These are phyloP conservation scores for Wallacemonas sp. DNA, from an alignment of 208 protist species.

Conservation along the genomic window DNA sequence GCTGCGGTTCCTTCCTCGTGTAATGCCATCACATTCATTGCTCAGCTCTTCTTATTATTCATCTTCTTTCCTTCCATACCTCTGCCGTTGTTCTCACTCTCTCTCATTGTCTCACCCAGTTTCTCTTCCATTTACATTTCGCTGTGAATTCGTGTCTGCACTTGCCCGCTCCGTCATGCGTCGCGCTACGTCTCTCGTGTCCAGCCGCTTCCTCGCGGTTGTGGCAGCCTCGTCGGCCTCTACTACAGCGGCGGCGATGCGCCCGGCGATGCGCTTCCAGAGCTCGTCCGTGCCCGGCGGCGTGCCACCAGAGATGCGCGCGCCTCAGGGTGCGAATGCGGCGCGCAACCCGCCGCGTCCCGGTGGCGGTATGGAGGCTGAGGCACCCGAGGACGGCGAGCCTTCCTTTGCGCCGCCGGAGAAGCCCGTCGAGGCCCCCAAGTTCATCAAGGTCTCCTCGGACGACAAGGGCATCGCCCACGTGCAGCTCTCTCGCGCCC, in stretches of 20 bases:
- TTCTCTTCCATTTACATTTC: too few species aligned
- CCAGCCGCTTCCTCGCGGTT: slow-evolving; percentile 11
- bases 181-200: slow-evolving; percentile 20
- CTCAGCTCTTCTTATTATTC: not conserved
- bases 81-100: not conserved
- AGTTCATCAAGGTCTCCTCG: slow-evolving; percentile 64
- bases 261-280: slow-evolving; percentile 18
- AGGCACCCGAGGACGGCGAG: slow-evolving; percentile 21
- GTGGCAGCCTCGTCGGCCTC: not conserved
- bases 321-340: slow-evolving; percentile 2
- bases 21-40: slow-evolving; percentile 1
- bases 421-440: slow-evolving; percentile 70
- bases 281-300: slow-evolving; percentile 26
- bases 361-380: slow-evolving; percentile 1
- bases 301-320: slow-evolving; percentile 36
- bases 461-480: slow-evolving; percentile 56
- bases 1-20: too few species aligned
- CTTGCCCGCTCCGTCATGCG: slow-evolving; percentile 16
- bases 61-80: not conserved
- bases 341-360: slow-evolving; percentile 11
- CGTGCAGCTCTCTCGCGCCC: slow-evolving; percentile 52
- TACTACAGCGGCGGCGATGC: slow-evolving; percentile 4
- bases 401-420: slow-evolving; percentile 54
- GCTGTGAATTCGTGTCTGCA: too few species aligned
- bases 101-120: not conserved